Evolutionary conservation across 2,329 filamentous ascomycete genomes (phyloP), one percentile per base, ranked within the genome.

Genomic region (Herpomyces periplanetae): DNA sequence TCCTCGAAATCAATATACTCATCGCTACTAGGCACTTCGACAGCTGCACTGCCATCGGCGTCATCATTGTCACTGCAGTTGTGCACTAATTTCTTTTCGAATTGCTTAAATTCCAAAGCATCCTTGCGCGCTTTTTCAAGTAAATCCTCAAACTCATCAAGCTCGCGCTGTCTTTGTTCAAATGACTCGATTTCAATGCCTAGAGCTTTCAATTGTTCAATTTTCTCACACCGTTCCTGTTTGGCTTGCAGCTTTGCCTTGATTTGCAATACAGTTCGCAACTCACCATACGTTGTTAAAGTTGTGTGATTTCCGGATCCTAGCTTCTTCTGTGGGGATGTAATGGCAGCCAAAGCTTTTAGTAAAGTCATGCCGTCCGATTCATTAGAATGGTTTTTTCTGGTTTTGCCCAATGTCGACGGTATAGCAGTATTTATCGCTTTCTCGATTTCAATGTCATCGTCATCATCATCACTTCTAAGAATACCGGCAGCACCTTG

Each of bases 71-170:
- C 5, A 4, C 36, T 37, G 20, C 56, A 49, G 31, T 57, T 55
- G 39, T 65, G 75, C 1, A 55, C 56, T 17, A 54, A 57, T 11
- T 52, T 60, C 26, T 57, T 57, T 39, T 96, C 80, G 18, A 56
- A 46, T 29, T 62, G 55, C 37, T 60, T 62, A 19, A 91, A 58
- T 27, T 63, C 58, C 17, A 64, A 52, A 2, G 61, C 73, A 33
- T 91, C 68, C 24, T 57, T 48, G 22, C 71, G 51, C 9, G 73
- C 75, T 30, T 61, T 71, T 18, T 75, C 62, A 11, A 91, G 53
- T 24, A 91, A 51, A 30, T 88, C 63, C 28, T 91, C 80, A 6
- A 87, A 56, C 23, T 73, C 57, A 22, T 64, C 57, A 35, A 69
- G 55, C 33, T 85, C 63, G 13, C 55, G 53, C 31, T 73, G 64